These are phyloP conservation scores for Betula pendula DNA, from an alignment of 306 rosid species.

Conservation along the genomic window DNA sequence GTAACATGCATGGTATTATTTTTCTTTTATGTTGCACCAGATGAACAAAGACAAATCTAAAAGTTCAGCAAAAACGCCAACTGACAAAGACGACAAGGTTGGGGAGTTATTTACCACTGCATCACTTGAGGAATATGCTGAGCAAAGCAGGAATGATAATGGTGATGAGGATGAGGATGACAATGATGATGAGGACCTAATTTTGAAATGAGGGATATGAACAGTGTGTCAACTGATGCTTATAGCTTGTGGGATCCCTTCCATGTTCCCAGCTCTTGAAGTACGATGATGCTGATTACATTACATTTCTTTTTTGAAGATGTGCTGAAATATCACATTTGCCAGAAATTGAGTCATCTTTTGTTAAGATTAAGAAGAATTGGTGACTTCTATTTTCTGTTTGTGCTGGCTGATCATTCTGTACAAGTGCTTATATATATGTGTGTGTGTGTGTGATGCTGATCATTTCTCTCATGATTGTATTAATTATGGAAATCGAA, in stretches of 20 bases:
- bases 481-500: background rate
- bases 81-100: slow-evolving; percentile 50
- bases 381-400: background rate
- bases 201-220: background rate
- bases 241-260: too few species aligned
- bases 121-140: slow-evolving; percentile 64
- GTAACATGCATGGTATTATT: background rate
- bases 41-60: slow-evolving; percentile 65
- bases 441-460: background rate
- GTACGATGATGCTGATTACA: too few species aligned
- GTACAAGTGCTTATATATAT: background rate
- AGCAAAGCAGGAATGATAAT: slow-evolving; percentile 21
- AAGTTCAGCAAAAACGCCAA: slow-evolving; percentile 30
- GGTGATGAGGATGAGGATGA: background rate
- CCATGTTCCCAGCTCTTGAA: background rate
- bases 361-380: background rate
- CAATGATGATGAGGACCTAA: slow-evolving; percentile 1
- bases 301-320: background rate
- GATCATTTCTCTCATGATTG: background rate
- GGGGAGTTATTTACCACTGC: slow-evolving; percentile 61
- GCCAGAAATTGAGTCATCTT: background rate
- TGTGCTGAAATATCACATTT: background rate
- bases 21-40: slow-evolving; percentile 37
- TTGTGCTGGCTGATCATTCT: background rate
- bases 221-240: background rate